Evolutionary conservation across 306 rosid species (phyloP).

Genomic region (Acacia confusa): DNA sequence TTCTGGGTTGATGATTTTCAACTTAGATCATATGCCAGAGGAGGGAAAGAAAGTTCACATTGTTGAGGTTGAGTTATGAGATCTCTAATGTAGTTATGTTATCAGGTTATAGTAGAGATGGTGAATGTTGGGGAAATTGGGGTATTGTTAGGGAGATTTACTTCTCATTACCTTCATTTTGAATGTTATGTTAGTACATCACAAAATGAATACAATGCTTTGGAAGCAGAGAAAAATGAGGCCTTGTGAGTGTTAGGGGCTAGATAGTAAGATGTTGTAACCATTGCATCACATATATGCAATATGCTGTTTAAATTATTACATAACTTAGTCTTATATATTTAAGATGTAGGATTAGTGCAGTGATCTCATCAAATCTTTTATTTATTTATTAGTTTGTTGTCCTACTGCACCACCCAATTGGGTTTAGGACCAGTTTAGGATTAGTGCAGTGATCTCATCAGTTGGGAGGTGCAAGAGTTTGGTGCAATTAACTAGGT

Average conservation of each 20-base stretch:
- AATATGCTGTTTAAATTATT: neutral
- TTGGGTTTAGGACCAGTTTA: no score
- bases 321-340: no score
- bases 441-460: no score
- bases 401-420: no score
- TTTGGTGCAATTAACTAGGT: no score
- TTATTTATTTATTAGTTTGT: no score
- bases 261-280: neutral
- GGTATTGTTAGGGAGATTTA: neutral
- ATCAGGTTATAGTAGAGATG: neutral
- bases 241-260: neutral
- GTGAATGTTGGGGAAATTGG: neutral
- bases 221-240: neutral
- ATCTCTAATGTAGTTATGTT: neutral
- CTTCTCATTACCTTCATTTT: neutral
- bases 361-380: no score
- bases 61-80: conserved; percentile 60
- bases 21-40: conserved; percentile 58
- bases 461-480: no score
- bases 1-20: conserved; percentile 58
- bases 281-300: neutral
- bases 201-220: neutral
- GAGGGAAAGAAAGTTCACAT: conserved; percentile 51
- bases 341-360: no score
- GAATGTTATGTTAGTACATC: neutral